A percentile compares a stretch with the other conserved stretches of the same genome.
Conservation (phyloP, 495 filamentous ascomycete species). For the Annulohypoxylon stygium region DNA sequence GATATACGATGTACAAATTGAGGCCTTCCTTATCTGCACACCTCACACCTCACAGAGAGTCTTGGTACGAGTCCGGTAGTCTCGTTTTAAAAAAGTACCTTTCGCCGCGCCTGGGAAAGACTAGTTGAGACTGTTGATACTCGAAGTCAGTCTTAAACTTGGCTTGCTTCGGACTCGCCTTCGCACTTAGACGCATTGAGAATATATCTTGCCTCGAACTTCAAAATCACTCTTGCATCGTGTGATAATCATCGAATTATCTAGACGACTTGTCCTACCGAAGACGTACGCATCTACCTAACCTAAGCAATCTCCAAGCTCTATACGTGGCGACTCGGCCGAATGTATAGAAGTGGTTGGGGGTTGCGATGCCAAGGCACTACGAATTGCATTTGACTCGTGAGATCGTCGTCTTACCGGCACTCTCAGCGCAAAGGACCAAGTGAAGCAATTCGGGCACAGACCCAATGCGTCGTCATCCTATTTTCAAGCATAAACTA, state of each 20-base stretch:
- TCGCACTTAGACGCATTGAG: slow-evolving; percentile 11
- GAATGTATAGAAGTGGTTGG: not conserved
- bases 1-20: not conserved
- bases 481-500: not conserved
- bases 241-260: slow-evolving; percentile 6
- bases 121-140: slow-evolving; percentile 2
- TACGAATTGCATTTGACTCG: not conserved
- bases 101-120: not conserved
- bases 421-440: not conserved
- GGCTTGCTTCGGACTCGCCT: slow-evolving; percentile 1
- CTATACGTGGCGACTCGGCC: slow-evolving; percentile 2
- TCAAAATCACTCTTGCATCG: not conserved
- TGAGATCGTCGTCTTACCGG: not conserved
- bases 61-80: not conserved
- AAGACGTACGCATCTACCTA: not conserved
- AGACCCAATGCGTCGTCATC: slow-evolving; percentile 9
- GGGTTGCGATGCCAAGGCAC: not conserved
- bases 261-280: not conserved
- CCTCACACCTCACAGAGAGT: not conserved
- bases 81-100: slow-evolving; percentile 6
- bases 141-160: not conserved
- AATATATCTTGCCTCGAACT: not conserved
- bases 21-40: slow-evolving; percentile 7
- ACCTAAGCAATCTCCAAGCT: not conserved
- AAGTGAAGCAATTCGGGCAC: not conserved